These are phyloP conservation scores for Blastobotrys malaysiensis DNA, from an alignment of 1,139 yeast species.

Conservation along the genomic window DNA sequence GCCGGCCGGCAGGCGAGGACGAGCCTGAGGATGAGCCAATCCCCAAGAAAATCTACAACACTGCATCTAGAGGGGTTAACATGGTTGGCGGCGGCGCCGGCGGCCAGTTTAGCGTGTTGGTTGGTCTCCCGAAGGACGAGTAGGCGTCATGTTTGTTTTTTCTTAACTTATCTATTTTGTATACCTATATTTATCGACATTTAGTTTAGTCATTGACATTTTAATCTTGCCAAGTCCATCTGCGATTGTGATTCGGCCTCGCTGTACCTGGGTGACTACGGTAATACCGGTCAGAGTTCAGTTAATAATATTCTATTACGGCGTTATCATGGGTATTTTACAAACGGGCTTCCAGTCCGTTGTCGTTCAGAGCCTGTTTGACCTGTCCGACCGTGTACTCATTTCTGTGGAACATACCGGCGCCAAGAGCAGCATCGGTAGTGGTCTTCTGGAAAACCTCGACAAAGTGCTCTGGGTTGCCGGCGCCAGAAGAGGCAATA, in stretches of 20 bases:
- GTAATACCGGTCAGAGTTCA: no score
- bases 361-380: constrained; percentile 52
- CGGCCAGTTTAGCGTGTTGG: constrained; percentile 89
- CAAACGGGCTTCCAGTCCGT: constrained; percentile 44
- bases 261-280: no score
- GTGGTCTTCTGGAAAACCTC: constrained; percentile 77
- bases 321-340: not conserved
- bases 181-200: not conserved
- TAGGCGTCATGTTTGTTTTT: not conserved
- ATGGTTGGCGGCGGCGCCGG: constrained; percentile 79
- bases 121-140: constrained; percentile 45
- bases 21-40: constrained; percentile 40
- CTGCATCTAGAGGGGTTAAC: constrained; percentile 79
- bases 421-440: constrained; percentile 96
- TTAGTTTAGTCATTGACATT: not conserved
- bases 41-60: constrained; percentile 73
- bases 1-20: constrained; percentile 79
- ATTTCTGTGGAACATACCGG: constrained; percentile 95
- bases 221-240: no score
- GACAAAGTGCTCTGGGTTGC: constrained; percentile 80
- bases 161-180: not conserved
- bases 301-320: no score
- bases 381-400: constrained; percentile 86
- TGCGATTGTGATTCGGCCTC: no score
- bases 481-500: constrained; percentile 97